Conservation (phyloP, 2,329 filamentous ascomycete species). For the Trichoderma hamatum region DNA sequence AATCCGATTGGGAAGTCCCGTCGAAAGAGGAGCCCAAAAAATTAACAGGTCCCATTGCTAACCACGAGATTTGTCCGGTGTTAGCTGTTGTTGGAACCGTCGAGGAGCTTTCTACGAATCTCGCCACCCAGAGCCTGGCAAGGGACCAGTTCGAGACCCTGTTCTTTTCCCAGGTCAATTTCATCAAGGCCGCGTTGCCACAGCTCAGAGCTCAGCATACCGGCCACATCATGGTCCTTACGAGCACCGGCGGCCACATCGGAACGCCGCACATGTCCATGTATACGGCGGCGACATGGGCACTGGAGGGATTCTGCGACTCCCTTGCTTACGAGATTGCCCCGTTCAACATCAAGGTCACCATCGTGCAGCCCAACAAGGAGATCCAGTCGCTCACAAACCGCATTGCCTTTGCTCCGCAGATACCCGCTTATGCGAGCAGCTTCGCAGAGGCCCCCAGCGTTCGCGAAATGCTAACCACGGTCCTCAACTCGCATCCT, state of each 20-base stretch:
- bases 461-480: constrained; percentile 79
- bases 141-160: constrained; percentile 92
- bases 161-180: constrained; percentile 95
- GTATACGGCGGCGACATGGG: constrained; percentile 93
- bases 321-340: constrained; percentile 94
- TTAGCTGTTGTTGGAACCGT: constrained; percentile 84
- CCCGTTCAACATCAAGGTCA: constrained; percentile 95
- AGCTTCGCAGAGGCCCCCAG: constrained; percentile 66
- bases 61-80: background rate
- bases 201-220: constrained; percentile 77
- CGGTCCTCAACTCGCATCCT: constrained; percentile 76
- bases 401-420: constrained; percentile 80
- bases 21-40: background rate
- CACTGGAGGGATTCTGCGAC: constrained; percentile 93
- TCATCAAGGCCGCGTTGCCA: constrained; percentile 86
- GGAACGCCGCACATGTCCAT: constrained; percentile 89
- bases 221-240: constrained; percentile 88
- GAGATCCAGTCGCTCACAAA: constrained; percentile 89
- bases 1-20: background rate
- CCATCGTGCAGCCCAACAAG: constrained; percentile 92
- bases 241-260: constrained; percentile 88
- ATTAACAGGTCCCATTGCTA: background rate
- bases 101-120: constrained; percentile 79
- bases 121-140: constrained; percentile 74
- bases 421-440: constrained; percentile 59